Evolutionary conservation across 306 rosid genomes (phyloP).

Genomic region (Carpinus viminea): DNA sequence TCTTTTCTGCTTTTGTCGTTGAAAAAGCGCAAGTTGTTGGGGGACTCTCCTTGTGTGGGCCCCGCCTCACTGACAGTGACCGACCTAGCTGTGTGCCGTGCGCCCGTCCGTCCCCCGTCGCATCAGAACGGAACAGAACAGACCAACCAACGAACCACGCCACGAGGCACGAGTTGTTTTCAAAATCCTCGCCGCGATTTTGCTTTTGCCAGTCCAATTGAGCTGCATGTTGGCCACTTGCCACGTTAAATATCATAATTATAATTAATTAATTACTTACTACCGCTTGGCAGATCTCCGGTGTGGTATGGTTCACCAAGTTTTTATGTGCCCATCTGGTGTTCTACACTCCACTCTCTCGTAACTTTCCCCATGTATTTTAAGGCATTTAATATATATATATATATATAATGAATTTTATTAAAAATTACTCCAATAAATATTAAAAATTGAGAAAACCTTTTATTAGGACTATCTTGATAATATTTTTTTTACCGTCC

Average conservation of each 20-base stretch:
- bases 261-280: too few species aligned
- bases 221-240: slow-evolving; percentile 5
- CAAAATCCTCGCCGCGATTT: background rate
- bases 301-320: background rate
- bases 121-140: background rate
- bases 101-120: background rate
- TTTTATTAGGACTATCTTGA: too few species aligned
- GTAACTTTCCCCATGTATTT: too few species aligned
- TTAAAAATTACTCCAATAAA: too few species aligned
- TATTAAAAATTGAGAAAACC: too few species aligned
- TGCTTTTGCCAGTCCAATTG: background rate
- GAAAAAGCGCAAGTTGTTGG: background rate
- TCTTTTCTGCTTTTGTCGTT: background rate
- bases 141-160: background rate
- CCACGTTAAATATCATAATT: background rate
- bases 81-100: too few species aligned
- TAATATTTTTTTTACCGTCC: too few species aligned
- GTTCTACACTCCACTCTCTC: too few species aligned
- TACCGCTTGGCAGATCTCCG: background rate
- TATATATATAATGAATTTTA: too few species aligned
- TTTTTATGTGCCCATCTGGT: too few species aligned
- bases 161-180: background rate
- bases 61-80: background rate
- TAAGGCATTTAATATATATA: too few species aligned
- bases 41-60: background rate